Base-by-base conservation (phyloP, 768 basidiomycete species). In the Termitomyces sp. region DNA sequence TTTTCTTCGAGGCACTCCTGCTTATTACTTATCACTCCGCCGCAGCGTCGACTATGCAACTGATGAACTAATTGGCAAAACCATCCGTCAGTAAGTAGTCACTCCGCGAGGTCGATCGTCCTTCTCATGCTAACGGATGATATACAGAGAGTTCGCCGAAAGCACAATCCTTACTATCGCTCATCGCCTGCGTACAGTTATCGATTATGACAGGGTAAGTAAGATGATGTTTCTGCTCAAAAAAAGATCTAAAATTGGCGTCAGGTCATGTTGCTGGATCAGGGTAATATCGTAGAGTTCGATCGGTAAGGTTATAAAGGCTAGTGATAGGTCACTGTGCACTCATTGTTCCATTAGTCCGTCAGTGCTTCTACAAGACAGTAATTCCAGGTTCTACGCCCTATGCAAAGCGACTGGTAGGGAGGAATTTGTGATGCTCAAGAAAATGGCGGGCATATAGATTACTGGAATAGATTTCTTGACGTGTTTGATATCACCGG, bases 91-190 rank as follows among this genome's bases (percentile, higher is more conserved):
- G 90, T 92, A 66, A 67, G 85, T 75, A 40, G 14, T 32, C 10
- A 48, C 5, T 6, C 28, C 30, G 35, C 20, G 20, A 52, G 18
- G 6, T 1, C 22, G 35, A 13, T 45, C n/a, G 12, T 44, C 36
- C 14, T 30, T 26, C 14, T 24, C 20, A 20, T 48, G 20, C 26
- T 44, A 12, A 24, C 38, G 43, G 26, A 53, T 32, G 1, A 24
- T 58, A 33, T 45, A 4, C 64, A 89, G 87, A 13, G 85, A 88
- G 73, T 93, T 92, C 61, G 83, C 87, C 4, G 80, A 86, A 18
- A 90, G 87, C 67, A 94, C 90, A 0, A 90, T 92, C 56, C 71
- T 92, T 33, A 92, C 90, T 0, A 91, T 93, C 56, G 90, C 91
- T 13, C 91, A 93, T 72, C 82, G 87, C 10, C 74, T 90, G 56